phyloP scores from a whole-genome alignment of 2,329 filamentous ascomycete species.

The Purpureocillium takamizusanense region DNA sequence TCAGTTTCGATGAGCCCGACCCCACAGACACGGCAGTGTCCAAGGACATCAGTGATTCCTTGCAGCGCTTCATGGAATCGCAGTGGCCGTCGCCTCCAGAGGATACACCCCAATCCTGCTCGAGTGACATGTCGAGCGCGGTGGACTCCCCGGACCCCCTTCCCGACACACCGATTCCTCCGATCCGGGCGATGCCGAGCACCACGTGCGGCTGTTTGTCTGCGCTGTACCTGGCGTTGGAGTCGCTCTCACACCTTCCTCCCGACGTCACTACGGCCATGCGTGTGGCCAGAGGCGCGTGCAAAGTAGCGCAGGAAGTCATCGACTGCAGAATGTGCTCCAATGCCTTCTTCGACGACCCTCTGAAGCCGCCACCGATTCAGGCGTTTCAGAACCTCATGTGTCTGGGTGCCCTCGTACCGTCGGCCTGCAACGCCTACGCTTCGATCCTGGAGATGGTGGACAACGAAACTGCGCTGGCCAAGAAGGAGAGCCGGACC shows the following conservation, averaged over 20 bases:
- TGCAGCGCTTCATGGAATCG: conserved; percentile 15
- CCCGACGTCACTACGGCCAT: conserved; percentile 36
- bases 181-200: conserved; percentile 16
- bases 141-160: conserved; percentile 8
- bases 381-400: conserved; percentile 49
- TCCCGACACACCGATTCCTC: conserved; percentile 6
- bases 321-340: conserved; percentile 43
- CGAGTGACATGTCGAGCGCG: conserved; percentile 12
- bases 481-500: conserved; percentile 29
- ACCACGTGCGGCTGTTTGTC: conserved; percentile 38
- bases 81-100: conserved; percentile 10
- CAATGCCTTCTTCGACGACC: conserved; percentile 24
- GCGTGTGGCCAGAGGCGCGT: conserved; percentile 35
- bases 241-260: conserved; percentile 38
- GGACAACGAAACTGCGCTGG: conserved; percentile 38
- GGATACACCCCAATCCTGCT: conserved; percentile 11
- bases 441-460: conserved; percentile 43
- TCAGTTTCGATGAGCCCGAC: conserved; percentile 23
- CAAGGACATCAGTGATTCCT: conserved; percentile 18
- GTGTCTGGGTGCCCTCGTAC: conserved; percentile 48
- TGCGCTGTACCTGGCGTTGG: conserved; percentile 39
- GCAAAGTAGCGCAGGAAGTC: conserved; percentile 39
- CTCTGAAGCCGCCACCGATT: conserved; percentile 28
- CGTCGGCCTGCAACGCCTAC: conserved; percentile 50
- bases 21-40: conserved; percentile 15